A percentile compares a stretch with the other conserved stretches of the same genome.
Conservation (phyloP, 441 rosid genomes). For the Eruca vesicaria region DNA sequence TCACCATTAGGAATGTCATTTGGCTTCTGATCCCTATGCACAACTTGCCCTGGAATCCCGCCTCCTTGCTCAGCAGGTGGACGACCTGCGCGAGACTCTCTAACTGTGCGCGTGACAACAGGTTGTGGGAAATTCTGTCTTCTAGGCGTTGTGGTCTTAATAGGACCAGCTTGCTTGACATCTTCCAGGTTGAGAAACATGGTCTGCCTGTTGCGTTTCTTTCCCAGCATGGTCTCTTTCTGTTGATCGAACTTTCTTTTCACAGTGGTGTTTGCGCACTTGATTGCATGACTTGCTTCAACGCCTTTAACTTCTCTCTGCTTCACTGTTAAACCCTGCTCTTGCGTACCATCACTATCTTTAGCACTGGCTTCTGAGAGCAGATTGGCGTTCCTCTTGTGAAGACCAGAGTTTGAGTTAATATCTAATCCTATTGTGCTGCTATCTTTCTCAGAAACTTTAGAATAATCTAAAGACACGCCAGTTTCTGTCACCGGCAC, state of each 20-base stretch:
- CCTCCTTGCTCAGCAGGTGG: conserved; percentile 51
- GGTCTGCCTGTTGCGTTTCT: conserved; percentile 94
- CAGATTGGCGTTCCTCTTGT: conserved; percentile 39
- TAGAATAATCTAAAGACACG: conserved; percentile 32
- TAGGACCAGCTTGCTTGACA: conserved; percentile 83
- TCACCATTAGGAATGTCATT: conserved; percentile 59
- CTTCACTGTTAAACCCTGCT: conserved; percentile 41
- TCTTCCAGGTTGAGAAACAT: conserved; percentile 89
- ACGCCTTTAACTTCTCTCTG: conserved; percentile 77
- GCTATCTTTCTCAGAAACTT: conserved; percentile 39
- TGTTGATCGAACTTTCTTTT: conserved; percentile 93
- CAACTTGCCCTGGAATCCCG: conserved; percentile 47
- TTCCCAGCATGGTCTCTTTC: conserved; percentile 95
- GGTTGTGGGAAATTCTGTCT: conserved; percentile 68
- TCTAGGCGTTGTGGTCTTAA: conserved; percentile 78
- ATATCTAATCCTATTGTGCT: conserved; percentile 39
- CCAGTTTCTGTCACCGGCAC: neutral
- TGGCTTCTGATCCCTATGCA: conserved; percentile 63
- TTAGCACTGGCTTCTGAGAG: conserved; percentile 49
- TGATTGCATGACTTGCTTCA: conserved; percentile 78
- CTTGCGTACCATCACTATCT: conserved; percentile 52
- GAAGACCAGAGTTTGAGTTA: conserved; percentile 32
- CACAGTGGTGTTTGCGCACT: conserved; percentile 61
- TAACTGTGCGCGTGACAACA: conserved; percentile 62
- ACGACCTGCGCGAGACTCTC: conserved; percentile 61